Evolutionary conservation across 345 rosid genomes (phyloP), one percentile per base, ranked within the genome.

Genomic region (Pistacia vera): DNA sequence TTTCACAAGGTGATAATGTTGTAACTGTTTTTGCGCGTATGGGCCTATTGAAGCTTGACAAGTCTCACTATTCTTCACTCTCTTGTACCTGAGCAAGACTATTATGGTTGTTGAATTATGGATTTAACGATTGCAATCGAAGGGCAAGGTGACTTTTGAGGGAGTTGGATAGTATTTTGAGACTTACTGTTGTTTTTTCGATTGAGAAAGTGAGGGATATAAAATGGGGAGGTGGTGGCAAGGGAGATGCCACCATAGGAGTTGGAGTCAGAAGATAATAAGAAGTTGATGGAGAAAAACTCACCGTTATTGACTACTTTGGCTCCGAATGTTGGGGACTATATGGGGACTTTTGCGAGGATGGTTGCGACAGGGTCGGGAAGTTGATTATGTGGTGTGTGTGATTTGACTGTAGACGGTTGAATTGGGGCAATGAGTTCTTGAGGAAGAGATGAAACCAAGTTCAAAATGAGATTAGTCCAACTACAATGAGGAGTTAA

Each of bases 301-400:
- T 92, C 97, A 7, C 86, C 84, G 35, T 62, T 96, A 88, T 77
- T 96, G 99, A 96, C 99, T n/a, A 88, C 93, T 11, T 77, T 93
- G 84, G 99, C 98, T 41, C 99, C 98, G 2, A 96, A 96, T 63
- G 92, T 96, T 36, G 98, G 93, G 87, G 98, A 93, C 4, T 96
- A 96, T 5, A 90, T 93, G 38, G 73, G 86, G 22, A 71, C 79
- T 18, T 85, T 85, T 6, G 91, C 98, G 0, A 89, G 86, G 83
- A 33, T 83, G 85, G 93, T 96, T 64, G 97, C 98, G 0, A 84
- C 94, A 0, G 98, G 99, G 33, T 93, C 99, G 0, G 94, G 67
- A 92, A 92, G 78, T 49, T 96, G 78, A 88, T 96, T 48, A 72
- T 96, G 41, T 96, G 99, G 97, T 91, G 95, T 76, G 99, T n/a